A percentile compares a stretch with the other conserved stretches of the same genome.
Evolutionary conservation across 768 basidiomycete genomes (phyloP).

Genomic region (Aureoboletus auriporus): DNA sequence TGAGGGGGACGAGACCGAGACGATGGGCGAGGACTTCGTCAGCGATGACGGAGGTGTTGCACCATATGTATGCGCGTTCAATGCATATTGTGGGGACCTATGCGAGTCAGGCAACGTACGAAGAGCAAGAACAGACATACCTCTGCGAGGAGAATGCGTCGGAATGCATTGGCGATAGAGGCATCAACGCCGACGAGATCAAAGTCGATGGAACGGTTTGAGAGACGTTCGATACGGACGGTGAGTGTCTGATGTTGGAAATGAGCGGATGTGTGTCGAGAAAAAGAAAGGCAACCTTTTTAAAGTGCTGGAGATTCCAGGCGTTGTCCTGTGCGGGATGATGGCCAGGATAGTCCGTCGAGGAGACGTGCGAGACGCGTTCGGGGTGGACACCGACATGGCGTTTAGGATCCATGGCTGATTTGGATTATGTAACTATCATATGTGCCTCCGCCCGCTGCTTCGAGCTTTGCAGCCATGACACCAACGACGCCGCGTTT

Average conservation of each 20-base stretch:
- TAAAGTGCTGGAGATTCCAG: conserved; percentile 77
- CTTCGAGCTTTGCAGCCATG: too few species aligned
- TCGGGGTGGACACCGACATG: conserved; percentile 71
- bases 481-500: too few species aligned
- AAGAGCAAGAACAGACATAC: conserved; percentile 38
- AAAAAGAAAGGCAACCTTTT: conserved; percentile 45
- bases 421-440: conserved; percentile 24
- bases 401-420: conserved; percentile 37
- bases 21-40: conserved; percentile 93
- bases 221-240: conserved; percentile 74
- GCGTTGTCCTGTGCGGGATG: conserved; percentile 80
- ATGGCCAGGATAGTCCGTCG: conserved; percentile 88
- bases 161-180: conserved; percentile 91
- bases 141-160: conserved; percentile 92
- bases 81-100: conserved; percentile 91
- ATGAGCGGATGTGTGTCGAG: neutral
- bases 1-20: conserved; percentile 87
- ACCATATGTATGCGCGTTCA: conserved; percentile 88
- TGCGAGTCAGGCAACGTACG: neutral
- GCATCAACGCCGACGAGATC: conserved; percentile 95
- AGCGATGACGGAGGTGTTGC: conserved; percentile 91
- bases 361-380: conserved; percentile 75
- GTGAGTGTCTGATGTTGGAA: conserved; percentile 53
- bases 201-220: conserved; percentile 84
- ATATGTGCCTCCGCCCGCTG: too few species aligned